These are phyloP conservation scores for Parsonsia alboflavescens DNA, from an alignment of 257 asterid species.

Conservation along the genomic window DNA sequence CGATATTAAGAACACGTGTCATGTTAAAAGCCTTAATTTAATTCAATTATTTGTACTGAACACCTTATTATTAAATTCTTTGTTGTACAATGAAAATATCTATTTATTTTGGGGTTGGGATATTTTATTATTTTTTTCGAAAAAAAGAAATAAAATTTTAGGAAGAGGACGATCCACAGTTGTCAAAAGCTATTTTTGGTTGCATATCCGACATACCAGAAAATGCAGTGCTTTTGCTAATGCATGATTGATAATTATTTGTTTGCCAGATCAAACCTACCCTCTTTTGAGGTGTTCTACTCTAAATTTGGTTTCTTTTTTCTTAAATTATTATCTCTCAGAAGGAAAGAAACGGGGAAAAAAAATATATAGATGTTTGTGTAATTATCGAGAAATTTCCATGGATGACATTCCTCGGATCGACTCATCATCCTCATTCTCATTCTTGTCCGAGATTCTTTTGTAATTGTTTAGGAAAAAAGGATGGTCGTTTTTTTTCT, in stretches of 20 bases:
- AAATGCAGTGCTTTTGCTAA: background rate
- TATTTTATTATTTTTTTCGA: too few relatives aligned
- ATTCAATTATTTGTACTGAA: too few relatives aligned
- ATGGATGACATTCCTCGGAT: background rate
- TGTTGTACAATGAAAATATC: too few relatives aligned
- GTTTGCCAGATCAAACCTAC: constrained; percentile 6
- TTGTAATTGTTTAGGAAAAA: background rate
- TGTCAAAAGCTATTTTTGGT: background rate
- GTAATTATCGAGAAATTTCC: background rate
- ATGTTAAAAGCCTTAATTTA: too few relatives aligned
- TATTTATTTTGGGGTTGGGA: too few relatives aligned
- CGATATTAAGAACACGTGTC: too few relatives aligned
- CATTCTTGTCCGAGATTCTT: background rate
- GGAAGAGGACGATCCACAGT: background rate
- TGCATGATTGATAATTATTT: background rate
- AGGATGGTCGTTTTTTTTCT: background rate
- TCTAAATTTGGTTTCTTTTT: background rate
- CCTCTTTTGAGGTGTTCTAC: background rate
- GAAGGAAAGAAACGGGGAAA: too few relatives aligned
- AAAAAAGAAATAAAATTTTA: too few relatives aligned
- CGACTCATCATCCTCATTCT: background rate
- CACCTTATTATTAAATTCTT: too few relatives aligned
- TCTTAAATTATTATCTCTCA: too few relatives aligned
- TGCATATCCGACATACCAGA: background rate
- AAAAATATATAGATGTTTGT: too few relatives aligned